Conservation (phyloP, 2,329 filamentous ascomycete genomes). For the Aspergillus ibericus region DNA sequence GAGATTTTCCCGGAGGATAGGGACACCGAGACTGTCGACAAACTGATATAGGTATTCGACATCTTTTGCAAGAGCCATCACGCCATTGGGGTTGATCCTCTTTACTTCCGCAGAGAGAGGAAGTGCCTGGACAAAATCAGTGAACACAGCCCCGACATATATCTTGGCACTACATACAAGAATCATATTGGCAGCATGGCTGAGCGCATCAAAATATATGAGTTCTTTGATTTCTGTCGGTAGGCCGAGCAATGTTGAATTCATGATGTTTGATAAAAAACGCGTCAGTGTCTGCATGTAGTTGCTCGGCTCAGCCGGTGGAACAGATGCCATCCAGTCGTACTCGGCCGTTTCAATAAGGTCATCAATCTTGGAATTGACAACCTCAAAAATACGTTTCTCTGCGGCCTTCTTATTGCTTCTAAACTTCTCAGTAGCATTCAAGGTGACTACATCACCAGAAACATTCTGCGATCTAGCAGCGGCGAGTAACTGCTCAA, state of each 20-base stretch:
- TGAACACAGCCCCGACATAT: background rate
- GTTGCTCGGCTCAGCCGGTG: conserved; percentile 73
- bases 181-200: conserved; percentile 84
- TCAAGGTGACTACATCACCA: conserved; percentile 74
- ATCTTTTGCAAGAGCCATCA: conserved; percentile 77
- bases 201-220: conserved; percentile 95
- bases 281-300: conserved; percentile 95
- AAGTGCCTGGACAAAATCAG: conserved; percentile 57
- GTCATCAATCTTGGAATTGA: conserved; percentile 98
- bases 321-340: conserved; percentile 70
- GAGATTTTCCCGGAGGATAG: conserved; percentile 83
- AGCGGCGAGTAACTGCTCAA: conserved; percentile 81
- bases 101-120: conserved; percentile 77
- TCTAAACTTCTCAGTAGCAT: conserved; percentile 81
- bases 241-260: conserved; percentile 85
- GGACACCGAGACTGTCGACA: conserved; percentile 80
- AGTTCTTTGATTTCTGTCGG: conserved; percentile 95
- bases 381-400: conserved; percentile 96
- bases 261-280: conserved; percentile 96
- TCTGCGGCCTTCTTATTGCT: conserved; percentile 93
- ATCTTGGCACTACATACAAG: conserved; percentile 55
- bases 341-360: conserved; percentile 96
- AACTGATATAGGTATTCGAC: conserved; percentile 82
- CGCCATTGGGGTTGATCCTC: conserved; percentile 83
- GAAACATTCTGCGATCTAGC: conserved; percentile 77